Percentiles rank a stretch among this genome's conserved stretches.
These are phyloP conservation scores for Furculomyces boomerangus DNA, from an alignment of 371 early-diverging fungal genomes.

Conservation along the genomic window DNA sequence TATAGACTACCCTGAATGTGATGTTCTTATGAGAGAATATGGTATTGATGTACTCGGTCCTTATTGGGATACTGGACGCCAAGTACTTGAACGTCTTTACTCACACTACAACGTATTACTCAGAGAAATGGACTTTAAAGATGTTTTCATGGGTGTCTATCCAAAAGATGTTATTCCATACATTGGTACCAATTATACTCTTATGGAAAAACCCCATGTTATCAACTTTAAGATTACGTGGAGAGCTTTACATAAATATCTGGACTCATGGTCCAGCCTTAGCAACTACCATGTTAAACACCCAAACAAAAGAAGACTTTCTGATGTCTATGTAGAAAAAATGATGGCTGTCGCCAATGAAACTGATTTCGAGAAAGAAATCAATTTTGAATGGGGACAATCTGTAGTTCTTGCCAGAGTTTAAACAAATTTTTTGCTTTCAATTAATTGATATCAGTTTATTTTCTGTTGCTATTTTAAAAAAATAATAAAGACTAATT, in stretches of 20 bases:
- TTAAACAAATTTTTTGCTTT: not conserved
- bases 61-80: constrained; percentile 23
- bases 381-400: constrained; percentile 9
- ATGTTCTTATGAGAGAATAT: constrained; percentile 16
- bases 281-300: constrained; percentile 3
- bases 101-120: constrained; percentile 11
- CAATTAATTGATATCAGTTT: not conserved
- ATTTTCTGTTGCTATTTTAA: not conserved
- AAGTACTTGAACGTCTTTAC: constrained; percentile 20
- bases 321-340: constrained; percentile 5
- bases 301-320: constrained; percentile 7
- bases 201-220: constrained; percentile 2
- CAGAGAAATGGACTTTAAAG: constrained; percentile 11
- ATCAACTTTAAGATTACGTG: constrained; percentile 11
- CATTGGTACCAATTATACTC: not conserved
- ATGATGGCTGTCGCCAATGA: constrained; percentile 12
- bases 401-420: not conserved
- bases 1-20: constrained; percentile 19
- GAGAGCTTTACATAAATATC: constrained; percentile 5
- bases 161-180: constrained; percentile 15
- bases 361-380: constrained; percentile 5
- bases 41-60: constrained; percentile 11
- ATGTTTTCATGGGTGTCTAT: constrained; percentile 21
- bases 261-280: constrained; percentile 8
- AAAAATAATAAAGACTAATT: not conserved